A percentile compares a stretch with the other conserved stretches of the same genome.
Evolutionary conservation across 148 eudicot genomes (phyloP).

Genomic region (Fagopyrum esculentum): DNA sequence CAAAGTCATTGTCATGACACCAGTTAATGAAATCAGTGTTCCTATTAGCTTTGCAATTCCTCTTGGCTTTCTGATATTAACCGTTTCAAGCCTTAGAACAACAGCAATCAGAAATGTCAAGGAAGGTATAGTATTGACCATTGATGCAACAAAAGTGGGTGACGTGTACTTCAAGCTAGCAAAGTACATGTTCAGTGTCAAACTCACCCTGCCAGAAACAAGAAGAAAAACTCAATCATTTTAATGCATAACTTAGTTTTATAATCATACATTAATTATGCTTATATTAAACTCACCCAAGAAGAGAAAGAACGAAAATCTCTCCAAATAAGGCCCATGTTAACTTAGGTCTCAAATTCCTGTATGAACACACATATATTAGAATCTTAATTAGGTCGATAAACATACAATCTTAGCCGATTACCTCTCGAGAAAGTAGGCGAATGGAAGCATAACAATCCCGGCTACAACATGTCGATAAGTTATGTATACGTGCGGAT

Average conservation of each 20-base stretch:
- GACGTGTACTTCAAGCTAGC: conserved; percentile 70
- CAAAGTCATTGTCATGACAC: conserved; percentile 59
- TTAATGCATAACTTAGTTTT: background rate
- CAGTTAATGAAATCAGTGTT: conserved; percentile 50
- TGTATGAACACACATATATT: conserved; percentile 23
- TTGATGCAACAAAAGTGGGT: conserved; percentile 64
- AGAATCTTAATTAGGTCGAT: background rate
- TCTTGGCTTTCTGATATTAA: conserved; percentile 41
- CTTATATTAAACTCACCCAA: conserved; percentile 40
- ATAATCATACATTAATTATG: background rate
- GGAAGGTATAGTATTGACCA: conserved; percentile 66
- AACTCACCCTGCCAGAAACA: conserved; percentile 46
- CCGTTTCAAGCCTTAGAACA: conserved; percentile 50
- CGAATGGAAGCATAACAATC: conserved; percentile 53
- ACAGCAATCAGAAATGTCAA: conserved; percentile 65
- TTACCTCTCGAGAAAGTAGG: conserved; percentile 78
- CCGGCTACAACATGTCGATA: conserved; percentile 66
- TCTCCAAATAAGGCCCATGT: conserved; percentile 50
- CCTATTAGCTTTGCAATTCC: conserved; percentile 63
- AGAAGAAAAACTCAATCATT: background rate
- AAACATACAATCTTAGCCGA: background rate
- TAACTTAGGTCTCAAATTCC: conserved; percentile 63
- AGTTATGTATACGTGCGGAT: conserved; percentile 71
- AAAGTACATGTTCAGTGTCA: conserved; percentile 71
- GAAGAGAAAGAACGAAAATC: conserved; percentile 59